A percentile compares a stretch with the other conserved stretches of the same genome.
Conservation (phyloP, 257 asterid species). For the Voacanga thouarsii region DNA sequence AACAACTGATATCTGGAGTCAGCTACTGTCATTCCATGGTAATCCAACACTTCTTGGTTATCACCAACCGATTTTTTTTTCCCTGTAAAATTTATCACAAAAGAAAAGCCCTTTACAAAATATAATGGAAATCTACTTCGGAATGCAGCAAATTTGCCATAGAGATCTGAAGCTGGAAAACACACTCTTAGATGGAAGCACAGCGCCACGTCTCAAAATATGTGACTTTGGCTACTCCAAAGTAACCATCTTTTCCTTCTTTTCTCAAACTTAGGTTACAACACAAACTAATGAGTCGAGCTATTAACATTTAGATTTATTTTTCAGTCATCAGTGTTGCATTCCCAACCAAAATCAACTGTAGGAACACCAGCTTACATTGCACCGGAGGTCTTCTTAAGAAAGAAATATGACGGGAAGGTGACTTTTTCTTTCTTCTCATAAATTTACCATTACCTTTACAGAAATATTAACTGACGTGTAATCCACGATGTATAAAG, state of each 20-base stretch:
- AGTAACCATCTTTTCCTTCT: conserved; percentile 26
- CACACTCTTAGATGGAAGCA: conserved; percentile 65
- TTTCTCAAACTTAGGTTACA: background rate
- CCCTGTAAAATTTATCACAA: background rate
- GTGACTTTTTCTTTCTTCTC: conserved; percentile 24
- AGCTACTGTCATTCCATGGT: conserved; percentile 84
- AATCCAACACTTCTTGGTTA: background rate
- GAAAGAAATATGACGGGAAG: conserved; percentile 88
- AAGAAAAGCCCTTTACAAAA: no score
- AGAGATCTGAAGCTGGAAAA: conserved; percentile 85
- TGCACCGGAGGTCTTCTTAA: conserved; percentile 80
- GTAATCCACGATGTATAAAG: conserved; percentile 32
- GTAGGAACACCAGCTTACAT: conserved; percentile 92
- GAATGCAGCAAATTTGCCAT: conserved; percentile 74
- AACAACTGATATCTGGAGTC: conserved; percentile 75
- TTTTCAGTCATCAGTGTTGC: conserved; percentile 64
- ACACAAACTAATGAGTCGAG: background rate
- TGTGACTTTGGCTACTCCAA: conserved; percentile 86
- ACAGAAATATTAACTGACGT: conserved; percentile 5
- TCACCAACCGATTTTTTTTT: background rate
- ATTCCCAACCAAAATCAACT: conserved; percentile 93
- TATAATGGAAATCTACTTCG: background rate
- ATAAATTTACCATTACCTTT: background rate
- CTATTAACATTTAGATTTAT: conserved; percentile 4
- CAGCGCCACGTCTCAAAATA: conserved; percentile 65